A percentile compares a stretch with the other conserved stretches of the same genome.
Conservation (phyloP, 306 rosid genomes). For the apple (Malus domestica) region DNA sequence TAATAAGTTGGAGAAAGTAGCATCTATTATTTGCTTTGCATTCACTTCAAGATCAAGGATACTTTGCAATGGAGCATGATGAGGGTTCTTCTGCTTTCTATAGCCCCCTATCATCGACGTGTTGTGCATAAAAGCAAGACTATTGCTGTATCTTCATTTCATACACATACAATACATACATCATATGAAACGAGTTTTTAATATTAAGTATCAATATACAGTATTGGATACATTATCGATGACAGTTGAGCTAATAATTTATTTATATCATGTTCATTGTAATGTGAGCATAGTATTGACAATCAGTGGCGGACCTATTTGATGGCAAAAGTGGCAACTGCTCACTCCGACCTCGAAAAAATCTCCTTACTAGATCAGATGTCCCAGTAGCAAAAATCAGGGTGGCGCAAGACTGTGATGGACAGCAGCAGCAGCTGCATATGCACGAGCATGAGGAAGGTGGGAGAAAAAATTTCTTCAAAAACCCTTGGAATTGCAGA, state of each 20-base stretch:
- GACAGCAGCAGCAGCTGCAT: too few relatives aligned
- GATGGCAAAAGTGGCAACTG: neutral
- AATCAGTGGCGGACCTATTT: neutral
- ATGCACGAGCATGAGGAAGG: neutral
- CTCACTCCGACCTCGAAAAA: neutral
- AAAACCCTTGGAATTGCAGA: too few relatives aligned
- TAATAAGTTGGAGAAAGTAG: slow-evolving; percentile 12
- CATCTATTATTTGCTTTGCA: slow-evolving; percentile 15
- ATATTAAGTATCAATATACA: too few relatives aligned
- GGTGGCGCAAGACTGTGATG: too few relatives aligned
- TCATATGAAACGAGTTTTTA: too few relatives aligned
- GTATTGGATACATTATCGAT: neutral
- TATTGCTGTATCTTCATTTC: neutral
- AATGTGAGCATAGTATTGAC: neutral
- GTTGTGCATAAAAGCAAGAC: slow-evolving; percentile 17
- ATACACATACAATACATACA: neutral
- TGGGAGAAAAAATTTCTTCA: neutral
- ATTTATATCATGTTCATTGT: neutral
- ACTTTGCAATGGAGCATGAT: neutral
- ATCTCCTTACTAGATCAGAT: neutral
- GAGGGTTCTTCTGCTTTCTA: slow-evolving; percentile 1
- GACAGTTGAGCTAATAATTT: too few relatives aligned
- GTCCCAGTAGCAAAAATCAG: neutral
- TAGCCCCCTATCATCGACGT: slow-evolving; percentile 24
- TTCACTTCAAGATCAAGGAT: slow-evolving; percentile 24